These are phyloP conservation scores for Rhododendron henanense DNA, from an alignment of 148 eudicot genomes.

Conservation along the genomic window DNA sequence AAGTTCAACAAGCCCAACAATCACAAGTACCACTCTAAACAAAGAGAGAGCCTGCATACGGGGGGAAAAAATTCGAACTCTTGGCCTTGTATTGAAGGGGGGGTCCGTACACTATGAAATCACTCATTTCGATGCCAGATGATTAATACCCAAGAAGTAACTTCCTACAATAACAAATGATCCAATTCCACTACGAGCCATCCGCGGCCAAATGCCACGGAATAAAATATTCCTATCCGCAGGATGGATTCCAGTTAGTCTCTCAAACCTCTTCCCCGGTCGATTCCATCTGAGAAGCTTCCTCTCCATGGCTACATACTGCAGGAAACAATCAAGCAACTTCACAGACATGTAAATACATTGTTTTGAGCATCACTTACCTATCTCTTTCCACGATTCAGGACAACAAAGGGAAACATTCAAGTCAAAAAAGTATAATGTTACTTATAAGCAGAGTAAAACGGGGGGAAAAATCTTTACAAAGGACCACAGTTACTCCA, in stretches of 20 bases:
- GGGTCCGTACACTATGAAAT: neutral
- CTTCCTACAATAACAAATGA: conserved; percentile 69
- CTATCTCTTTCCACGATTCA: neutral
- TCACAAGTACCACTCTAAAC: neutral
- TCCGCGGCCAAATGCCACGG: conserved; percentile 66
- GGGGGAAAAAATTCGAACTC: neutral
- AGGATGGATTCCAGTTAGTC: conserved; percentile 80
- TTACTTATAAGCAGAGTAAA: neutral
- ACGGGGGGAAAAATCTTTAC: neutral
- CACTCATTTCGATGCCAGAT: conserved; percentile 25
- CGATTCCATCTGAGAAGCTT: conserved; percentile 61
- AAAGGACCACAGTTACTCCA: neutral
- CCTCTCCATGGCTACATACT: conserved; percentile 80
- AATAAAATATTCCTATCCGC: conserved; percentile 70
- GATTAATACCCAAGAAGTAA: conserved; percentile 59
- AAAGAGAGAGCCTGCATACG: neutral
- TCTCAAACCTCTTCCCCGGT: conserved; percentile 84
- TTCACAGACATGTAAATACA: neutral
- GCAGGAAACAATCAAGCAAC: conserved; percentile 12
- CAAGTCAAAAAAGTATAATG: neutral
- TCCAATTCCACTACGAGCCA: conserved; percentile 83
- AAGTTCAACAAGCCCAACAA: neutral
- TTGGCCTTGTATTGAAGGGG: neutral
- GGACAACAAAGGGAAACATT: neutral
- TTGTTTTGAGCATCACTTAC: neutral